Percentiles rank a stretch among this genome's conserved stretches.
Evolutionary conservation across 352 stramenopile genomes (phyloP).

Genomic region (Phytophthora syringae): DNA sequence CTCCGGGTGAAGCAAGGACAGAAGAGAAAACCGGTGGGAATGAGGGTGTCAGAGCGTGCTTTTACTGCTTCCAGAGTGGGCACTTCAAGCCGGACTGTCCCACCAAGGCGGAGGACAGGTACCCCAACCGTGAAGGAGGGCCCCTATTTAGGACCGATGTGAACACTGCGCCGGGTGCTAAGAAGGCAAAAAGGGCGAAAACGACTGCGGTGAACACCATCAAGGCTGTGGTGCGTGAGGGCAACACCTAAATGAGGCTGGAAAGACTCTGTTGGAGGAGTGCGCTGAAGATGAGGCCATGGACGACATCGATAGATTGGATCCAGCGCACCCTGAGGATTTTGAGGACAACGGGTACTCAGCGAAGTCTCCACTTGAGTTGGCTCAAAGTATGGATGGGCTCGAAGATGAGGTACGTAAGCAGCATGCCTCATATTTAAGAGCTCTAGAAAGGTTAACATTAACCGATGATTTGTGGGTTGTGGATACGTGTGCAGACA

Average conservation of each 20-base stretch:
- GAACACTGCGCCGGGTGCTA: conserved; percentile 4
- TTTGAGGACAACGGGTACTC: conserved; percentile 8
- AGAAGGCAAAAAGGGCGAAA: conserved; percentile 4
- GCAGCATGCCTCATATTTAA: conserved; percentile 4
- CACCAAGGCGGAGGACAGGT: neutral
- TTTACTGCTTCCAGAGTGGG: conserved; percentile 11
- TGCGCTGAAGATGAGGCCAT: neutral
- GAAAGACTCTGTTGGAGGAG: conserved; percentile 7
- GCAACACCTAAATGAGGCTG: conserved; percentile 2
- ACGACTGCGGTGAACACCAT: conserved; percentile 14
- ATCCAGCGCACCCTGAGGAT: neutral
- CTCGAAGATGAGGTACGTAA: conserved; percentile 18
- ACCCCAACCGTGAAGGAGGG: conserved; percentile 7
- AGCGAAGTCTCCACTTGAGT: neutral
- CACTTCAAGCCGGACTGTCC: conserved; percentile 15
- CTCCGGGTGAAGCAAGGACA: neutral
- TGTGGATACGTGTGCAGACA: conserved; percentile 10
- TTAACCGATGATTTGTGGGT: conserved; percentile 14
- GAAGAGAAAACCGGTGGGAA: neutral
- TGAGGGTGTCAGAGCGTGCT: neutral
- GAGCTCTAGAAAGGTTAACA: neutral
- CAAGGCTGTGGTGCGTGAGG: neutral
- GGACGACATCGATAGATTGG: conserved; percentile 3
- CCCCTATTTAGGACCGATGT: conserved; percentile 11
- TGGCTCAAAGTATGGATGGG: conserved; percentile 6